phyloP scores from a whole-genome alignment of 331 rosid genomes.

The Pyrus hybrid region DNA sequence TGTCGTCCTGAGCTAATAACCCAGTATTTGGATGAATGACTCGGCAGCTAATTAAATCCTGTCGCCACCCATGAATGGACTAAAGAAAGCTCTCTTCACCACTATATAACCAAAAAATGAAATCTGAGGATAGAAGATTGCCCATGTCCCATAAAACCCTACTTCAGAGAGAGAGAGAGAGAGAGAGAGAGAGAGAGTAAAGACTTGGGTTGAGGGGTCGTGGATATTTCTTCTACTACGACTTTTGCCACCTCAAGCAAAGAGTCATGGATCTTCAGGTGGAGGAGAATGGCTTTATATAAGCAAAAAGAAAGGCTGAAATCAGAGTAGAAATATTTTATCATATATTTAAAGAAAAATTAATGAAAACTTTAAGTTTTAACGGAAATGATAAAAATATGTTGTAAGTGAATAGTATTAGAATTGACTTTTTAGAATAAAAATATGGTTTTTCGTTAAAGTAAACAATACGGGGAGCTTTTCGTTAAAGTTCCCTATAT shows the following conservation, averaged over 20 bases:
- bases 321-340: neutral
- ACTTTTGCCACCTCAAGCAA: neutral
- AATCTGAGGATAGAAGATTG: too few relatives aligned
- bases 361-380: too few relatives aligned
- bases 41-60: constrained; percentile 91
- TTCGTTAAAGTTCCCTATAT: too few relatives aligned
- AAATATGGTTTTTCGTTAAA: too few relatives aligned
- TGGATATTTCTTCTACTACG: neutral
- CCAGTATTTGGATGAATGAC: constrained; percentile 95
- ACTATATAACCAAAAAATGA: neutral
- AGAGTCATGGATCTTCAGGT: constrained; percentile 1
- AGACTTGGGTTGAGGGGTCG: neutral
- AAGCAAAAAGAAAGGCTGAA: constrained; percentile 18
- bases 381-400: too few relatives aligned
- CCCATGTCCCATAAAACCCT: neutral
- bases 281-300: constrained; percentile 36
- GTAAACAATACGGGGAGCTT: too few relatives aligned
- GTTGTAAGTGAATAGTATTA: too few relatives aligned
- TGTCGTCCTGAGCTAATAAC: neutral
- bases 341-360: neutral
- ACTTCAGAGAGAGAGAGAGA: neutral
- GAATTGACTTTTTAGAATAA: too few relatives aligned
- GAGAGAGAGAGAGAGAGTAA: neutral
- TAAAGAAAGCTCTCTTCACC: constrained; percentile 85
- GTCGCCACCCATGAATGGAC: constrained; percentile 69